Evolutionary conservation across 768 basidiomycete species (phyloP), one percentile per base, ranked within the genome.

Genomic region (Amanita muscaria): DNA sequence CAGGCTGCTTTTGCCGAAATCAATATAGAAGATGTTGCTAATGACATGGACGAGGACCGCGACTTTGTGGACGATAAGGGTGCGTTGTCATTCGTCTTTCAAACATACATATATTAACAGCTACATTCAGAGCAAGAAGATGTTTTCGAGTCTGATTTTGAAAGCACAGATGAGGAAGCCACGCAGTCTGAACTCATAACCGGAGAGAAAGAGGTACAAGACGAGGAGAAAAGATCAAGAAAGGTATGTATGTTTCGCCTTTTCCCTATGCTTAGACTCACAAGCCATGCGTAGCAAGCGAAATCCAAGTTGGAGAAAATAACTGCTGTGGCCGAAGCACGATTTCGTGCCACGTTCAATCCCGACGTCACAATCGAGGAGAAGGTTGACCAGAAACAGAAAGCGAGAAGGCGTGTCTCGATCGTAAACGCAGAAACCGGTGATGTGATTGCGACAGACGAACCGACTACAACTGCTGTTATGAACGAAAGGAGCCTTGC

Each of bases 101-200:
- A 18, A 53, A 43, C 9, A 22, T 44, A 33, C 29, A 16, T 7
- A 30, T 42, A 3, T 42, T 34, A 2, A 21, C 18, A 30, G n/a
- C n/a, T n/a, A n/a, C n/a, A n/a, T n/a, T n/a, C 54, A 88, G 88
- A 86, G 41, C 88, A 92, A 58, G 79, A 85, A 51, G 88, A 90
- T 54, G 58, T 82, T 6, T 87, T 88, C 48, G 87, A 74, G 51
- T 86, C 83, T 8, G 88, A 91, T 59, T 91, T 92, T 55, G 84
- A 79, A 50, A 86, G 83, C 51, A 90, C 88, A 0, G 88, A 90
- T 47, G 87, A 87, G 32, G 80, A 80, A 48, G 69, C 74, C 29
- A 69, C 61, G 1, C 71, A 73, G n/a, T 72, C 73, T 19, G 74
- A 72, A 9, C 64, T 67, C 14, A 76, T 76, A 4, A 69, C 64